Conservation (phyloP, 352 stramenopile genomes). For the Pythium rhizo-oryzae region DNA sequence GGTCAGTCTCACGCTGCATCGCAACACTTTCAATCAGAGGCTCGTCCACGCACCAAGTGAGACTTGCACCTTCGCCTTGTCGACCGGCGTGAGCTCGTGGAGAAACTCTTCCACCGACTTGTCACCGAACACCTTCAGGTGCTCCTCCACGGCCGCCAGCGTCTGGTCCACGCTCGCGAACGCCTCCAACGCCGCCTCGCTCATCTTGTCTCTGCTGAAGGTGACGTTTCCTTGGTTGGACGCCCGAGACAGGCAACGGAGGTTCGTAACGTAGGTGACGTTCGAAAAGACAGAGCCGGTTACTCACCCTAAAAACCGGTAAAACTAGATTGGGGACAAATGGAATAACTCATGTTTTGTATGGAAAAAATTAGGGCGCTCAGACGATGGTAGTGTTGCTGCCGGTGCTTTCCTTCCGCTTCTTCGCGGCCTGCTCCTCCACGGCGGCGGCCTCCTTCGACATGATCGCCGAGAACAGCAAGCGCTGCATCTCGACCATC, state of each 20-base stretch:
- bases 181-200: conserved; percentile 60
- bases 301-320: background rate
- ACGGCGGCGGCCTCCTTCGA: conserved; percentile 30
- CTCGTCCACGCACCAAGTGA: conserved; percentile 54
- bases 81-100: conserved; percentile 58
- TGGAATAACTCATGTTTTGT: conserved; percentile 4
- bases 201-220: conserved; percentile 28
- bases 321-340: background rate
- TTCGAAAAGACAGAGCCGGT: background rate
- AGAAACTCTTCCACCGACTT: conserved; percentile 61
- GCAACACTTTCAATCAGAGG: background rate
- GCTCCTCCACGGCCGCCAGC: conserved; percentile 72
- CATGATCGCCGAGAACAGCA: conserved; percentile 65
- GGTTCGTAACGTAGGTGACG: background rate
- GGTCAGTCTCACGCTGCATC: background rate
- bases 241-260: background rate
- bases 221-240: background rate
- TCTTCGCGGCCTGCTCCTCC: conserved; percentile 31
- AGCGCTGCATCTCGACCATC: conserved; percentile 74
- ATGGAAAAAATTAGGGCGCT: background rate
- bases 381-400: conserved; percentile 24
- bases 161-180: conserved; percentile 81
- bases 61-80: conserved; percentile 86
- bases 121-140: conserved; percentile 61
- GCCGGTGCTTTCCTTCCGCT: conserved; percentile 29